Percentiles rank a stretch among this genome's conserved stretches.
Evolutionary conservation across 2,329 filamentous ascomycete genomes (phyloP).

Genomic region (Epichloe coenophiala): DNA sequence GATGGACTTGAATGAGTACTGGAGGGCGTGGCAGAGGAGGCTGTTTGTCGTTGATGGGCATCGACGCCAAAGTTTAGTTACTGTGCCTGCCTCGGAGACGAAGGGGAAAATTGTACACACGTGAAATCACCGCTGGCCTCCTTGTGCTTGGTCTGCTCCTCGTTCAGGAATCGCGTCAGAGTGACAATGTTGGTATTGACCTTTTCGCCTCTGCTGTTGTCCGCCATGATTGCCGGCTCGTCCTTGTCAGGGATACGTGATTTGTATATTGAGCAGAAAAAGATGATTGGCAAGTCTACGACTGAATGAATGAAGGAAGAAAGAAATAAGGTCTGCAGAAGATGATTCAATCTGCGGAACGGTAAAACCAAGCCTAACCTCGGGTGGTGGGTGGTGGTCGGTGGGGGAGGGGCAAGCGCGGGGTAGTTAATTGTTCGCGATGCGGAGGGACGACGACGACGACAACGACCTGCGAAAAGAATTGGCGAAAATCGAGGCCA

Average conservation of each 20-base stretch:
- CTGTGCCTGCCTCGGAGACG: no score
- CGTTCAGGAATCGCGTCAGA: conserved; percentile 86
- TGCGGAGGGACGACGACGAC: neutral
- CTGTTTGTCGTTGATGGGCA: conserved; percentile 37
- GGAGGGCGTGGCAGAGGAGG: conserved; percentile 89
- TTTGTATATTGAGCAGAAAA: no score
- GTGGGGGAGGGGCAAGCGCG: neutral
- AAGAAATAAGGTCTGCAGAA: neutral
- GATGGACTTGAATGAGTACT: conserved; percentile 99
- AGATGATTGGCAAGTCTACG: neutral
- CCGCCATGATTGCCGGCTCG: conserved; percentile 15
- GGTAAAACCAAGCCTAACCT: conserved; percentile 3
- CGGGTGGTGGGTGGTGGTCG: neutral
- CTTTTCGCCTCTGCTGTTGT: conserved; percentile 46
- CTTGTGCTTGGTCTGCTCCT: conserved; percentile 85
- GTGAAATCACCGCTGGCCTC: conserved; percentile 98
- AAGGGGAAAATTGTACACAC: conserved; percentile 34
- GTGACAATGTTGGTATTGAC: conserved; percentile 96
- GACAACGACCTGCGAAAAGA: no score
- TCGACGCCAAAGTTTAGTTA: neutral
- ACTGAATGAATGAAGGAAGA: neutral
- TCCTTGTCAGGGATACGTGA: no score
- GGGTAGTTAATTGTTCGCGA: neutral
- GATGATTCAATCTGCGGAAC: neutral
- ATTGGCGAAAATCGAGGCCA: no score